phyloP scores from a whole-genome alignment of 768 basidiomycete genomes.

The Hygrophorus russula region DNA sequence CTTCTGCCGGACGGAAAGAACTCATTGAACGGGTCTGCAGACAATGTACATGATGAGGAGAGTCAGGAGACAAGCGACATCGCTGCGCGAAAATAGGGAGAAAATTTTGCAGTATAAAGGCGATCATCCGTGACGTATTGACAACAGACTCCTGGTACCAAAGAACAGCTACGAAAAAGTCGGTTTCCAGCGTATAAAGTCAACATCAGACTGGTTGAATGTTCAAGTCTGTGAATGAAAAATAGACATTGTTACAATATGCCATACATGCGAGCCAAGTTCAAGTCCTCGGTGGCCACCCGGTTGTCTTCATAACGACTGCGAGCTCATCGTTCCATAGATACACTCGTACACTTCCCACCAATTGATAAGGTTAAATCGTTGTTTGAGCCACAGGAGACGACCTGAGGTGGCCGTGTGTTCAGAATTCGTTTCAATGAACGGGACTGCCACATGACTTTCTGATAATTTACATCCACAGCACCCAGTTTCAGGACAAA shows the following conservation, averaged over 20 bases:
- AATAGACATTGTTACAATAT: slow-evolving; percentile 39
- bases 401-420: slow-evolving; percentile 48
- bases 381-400: slow-evolving; percentile 45
- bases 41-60: slow-evolving; percentile 94
- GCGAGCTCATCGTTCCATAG: slow-evolving; percentile 43
- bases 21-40: slow-evolving; percentile 96
- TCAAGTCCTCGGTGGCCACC: slow-evolving; percentile 80
- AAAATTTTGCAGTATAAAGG: slow-evolving; percentile 53
- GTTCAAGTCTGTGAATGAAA: background rate
- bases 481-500: slow-evolving; percentile 54
- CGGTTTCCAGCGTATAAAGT: no score
- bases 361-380: slow-evolving; percentile 38
- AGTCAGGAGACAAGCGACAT: no score
- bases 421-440: slow-evolving; percentile 8
- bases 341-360: slow-evolving; percentile 84
- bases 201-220: no score
- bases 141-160: slow-evolving; percentile 7
- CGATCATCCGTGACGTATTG: slow-evolving; percentile 5
- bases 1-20: slow-evolving; percentile 83
- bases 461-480: slow-evolving; percentile 31
- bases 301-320: background rate
- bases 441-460: slow-evolving; percentile 13
- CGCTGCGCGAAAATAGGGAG: no score
- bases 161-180: slow-evolving; percentile 61
- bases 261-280: slow-evolving; percentile 97